Percentiles rank a stretch among this genome's conserved stretches.
Conservation (phyloP, 495 filamentous ascomycete genomes). For the Xylaria palmicola region DNA sequence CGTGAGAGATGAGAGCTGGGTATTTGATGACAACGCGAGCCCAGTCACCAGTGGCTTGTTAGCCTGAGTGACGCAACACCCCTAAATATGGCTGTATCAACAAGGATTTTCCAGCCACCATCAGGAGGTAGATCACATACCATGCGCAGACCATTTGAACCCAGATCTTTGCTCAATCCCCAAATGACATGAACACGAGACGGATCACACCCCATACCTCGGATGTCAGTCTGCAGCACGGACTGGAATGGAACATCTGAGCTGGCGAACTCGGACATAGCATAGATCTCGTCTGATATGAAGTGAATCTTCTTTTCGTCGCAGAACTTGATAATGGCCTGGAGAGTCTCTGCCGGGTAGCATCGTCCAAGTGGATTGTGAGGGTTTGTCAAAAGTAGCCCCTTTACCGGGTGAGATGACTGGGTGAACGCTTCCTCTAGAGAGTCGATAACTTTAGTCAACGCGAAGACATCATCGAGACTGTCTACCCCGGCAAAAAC, state of each 20-base stretch:
- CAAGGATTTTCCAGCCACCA: neutral
- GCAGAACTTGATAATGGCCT: constrained; percentile 23
- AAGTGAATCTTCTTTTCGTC: constrained; percentile 27
- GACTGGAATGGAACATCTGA: constrained; percentile 13
- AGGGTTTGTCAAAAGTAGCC: constrained; percentile 34
- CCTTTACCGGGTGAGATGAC: constrained; percentile 27
- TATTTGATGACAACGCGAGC: constrained; percentile 6
- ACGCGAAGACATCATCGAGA: constrained; percentile 31
- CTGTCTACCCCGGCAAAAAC: constrained; percentile 37
- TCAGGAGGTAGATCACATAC: neutral
- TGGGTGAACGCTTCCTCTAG: constrained; percentile 23
- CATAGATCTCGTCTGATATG: constrained; percentile 37
- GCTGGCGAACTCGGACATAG: constrained; percentile 22
- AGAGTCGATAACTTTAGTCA: constrained; percentile 25
- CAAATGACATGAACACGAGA: constrained; percentile 18
- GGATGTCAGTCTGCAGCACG: constrained; percentile 2
- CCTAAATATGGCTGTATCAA: neutral
- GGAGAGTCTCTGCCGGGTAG: neutral
- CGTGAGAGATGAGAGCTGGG: constrained; percentile 3
- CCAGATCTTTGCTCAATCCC: constrained; percentile 23
- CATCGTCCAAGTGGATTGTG: constrained; percentile 44
- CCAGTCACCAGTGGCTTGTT: constrained; percentile 3
- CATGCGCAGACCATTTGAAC: constrained; percentile 22
- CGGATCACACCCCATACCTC: neutral
- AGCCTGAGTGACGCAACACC: constrained; percentile 10